Conservation (phyloP, 1,284 basidiomycete genomes). For the Agaricales sp. region DNA sequence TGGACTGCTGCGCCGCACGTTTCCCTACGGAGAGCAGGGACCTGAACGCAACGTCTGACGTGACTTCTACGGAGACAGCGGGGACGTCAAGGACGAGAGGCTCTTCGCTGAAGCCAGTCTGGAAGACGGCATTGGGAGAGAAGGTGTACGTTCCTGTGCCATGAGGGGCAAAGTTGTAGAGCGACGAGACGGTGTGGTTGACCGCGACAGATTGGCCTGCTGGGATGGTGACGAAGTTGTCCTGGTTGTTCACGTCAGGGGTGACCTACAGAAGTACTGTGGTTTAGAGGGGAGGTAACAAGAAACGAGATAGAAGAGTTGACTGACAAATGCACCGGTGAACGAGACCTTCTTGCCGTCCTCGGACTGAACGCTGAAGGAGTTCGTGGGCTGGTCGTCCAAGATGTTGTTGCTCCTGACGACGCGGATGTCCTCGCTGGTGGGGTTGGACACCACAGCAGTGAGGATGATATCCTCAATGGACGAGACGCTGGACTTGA, state of each 20-base stretch:
- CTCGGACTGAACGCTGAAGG: constrained; percentile 10
- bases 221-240: constrained; percentile 12
- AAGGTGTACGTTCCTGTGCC: constrained; percentile 11
- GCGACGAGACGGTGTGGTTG: constrained; percentile 10
- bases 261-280: constrained; percentile 2
- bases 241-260: constrained; percentile 8
- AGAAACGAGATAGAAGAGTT: not conserved
- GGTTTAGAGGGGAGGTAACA: not conserved
- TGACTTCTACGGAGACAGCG: constrained; percentile 8
- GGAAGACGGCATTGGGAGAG: constrained; percentile 10
- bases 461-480: constrained; percentile 9
- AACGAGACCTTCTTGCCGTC: constrained; percentile 11
- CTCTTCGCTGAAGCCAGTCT: constrained; percentile 8
- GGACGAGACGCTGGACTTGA: constrained; percentile 6
- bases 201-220: constrained; percentile 12
- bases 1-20: constrained; percentile 8
- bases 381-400: constrained; percentile 9
- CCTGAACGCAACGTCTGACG: constrained; percentile 16
- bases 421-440: constrained; percentile 10
- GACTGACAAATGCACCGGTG: constrained; percentile 10
- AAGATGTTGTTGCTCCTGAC: constrained; percentile 12
- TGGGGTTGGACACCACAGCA: constrained; percentile 11
- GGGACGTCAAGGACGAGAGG: constrained; percentile 9
- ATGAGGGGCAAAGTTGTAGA: constrained; percentile 11
- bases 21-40: constrained; percentile 8